Percentiles rank a stretch among this genome's conserved stretches.
Evolutionary conservation across 1,284 basidiomycete genomes (phyloP).

Genomic region (Fomitopsis betulina): DNA sequence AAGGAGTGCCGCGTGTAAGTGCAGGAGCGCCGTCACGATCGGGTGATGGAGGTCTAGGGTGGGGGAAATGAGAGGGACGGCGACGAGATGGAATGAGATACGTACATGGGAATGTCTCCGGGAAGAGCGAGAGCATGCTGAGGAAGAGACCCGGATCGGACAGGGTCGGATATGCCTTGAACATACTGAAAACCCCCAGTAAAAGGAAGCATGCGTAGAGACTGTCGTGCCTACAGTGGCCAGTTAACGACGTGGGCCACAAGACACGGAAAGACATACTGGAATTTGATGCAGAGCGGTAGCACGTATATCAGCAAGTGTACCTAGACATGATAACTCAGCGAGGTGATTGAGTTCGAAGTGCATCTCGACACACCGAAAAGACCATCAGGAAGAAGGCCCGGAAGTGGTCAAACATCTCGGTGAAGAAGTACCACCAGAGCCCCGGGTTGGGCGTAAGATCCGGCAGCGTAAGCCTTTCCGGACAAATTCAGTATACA

Average conservation of each 20-base stretch:
- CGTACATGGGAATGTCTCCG: slow-evolving; percentile 81
- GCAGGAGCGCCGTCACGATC: slow-evolving; percentile 80
- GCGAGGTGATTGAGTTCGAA: neutral
- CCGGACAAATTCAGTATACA: neutral
- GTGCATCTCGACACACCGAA: slow-evolving; percentile 50
- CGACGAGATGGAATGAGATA: slow-evolving; percentile 12
- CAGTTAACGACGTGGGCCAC: neutral
- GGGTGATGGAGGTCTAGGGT: slow-evolving; percentile 81
- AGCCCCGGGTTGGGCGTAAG: slow-evolving; percentile 91
- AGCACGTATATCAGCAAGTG: slow-evolving; percentile 84
- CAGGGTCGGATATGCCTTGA: slow-evolving; percentile 92
- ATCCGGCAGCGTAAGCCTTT: slow-evolving; percentile 57
- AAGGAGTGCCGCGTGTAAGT: slow-evolving; percentile 82
- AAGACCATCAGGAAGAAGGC: slow-evolving; percentile 97
- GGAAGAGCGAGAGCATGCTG: slow-evolving; percentile 77
- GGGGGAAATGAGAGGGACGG: neutral
- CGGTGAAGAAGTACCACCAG: slow-evolving; percentile 99
- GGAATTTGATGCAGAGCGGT: slow-evolving; percentile 86
- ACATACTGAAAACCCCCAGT: slow-evolving; percentile 74
- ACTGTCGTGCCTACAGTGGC: slow-evolving; percentile 68
- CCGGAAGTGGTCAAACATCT: slow-evolving; percentile 98
- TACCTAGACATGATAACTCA: slow-evolving; percentile 39
- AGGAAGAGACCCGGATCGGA: slow-evolving; percentile 87
- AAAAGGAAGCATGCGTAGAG: slow-evolving; percentile 80
- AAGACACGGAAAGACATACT: slow-evolving; percentile 38